Percentiles rank a stretch among this genome's conserved stretches.
phyloP scores from a whole-genome alignment of 192 early-diverging fungal species.

The Phycomyces blakesleeanus region DNA sequence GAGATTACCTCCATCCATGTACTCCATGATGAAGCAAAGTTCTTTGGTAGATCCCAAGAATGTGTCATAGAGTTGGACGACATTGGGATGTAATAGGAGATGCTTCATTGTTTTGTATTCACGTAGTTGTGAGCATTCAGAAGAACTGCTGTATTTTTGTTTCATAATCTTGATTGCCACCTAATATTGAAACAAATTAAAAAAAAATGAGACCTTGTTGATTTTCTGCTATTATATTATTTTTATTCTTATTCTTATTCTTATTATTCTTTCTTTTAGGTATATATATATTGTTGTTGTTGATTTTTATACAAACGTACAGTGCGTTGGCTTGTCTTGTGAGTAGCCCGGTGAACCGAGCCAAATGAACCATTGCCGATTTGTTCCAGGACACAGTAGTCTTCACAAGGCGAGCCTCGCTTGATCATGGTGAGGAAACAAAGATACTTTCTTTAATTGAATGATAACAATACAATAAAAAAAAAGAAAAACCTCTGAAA shows the following conservation, averaged over 20 bases:
- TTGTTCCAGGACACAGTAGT: constrained; percentile 64
- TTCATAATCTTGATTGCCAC: constrained; percentile 92
- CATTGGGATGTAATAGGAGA: constrained; percentile 78
- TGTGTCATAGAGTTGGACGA: constrained; percentile 81
- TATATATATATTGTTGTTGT: constrained; percentile 1
- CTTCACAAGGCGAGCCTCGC: constrained; percentile 33
- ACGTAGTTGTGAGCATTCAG: constrained; percentile 66
- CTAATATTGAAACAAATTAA: too few species aligned
- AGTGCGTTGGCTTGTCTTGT: constrained; percentile 60
- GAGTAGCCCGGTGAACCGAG: constrained; percentile 62
- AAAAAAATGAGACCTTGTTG: constrained; percentile 3
- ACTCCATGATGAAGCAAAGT: constrained; percentile 93
- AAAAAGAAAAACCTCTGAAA: background rate
- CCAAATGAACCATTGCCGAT: constrained; percentile 86
- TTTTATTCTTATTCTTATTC: too few species aligned
- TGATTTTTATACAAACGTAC: constrained; percentile 40
- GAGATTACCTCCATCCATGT: constrained; percentile 87
- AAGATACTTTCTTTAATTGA: background rate
- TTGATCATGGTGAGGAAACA: constrained; percentile 16
- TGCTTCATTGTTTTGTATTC: constrained; percentile 78
- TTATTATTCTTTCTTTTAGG: too few species aligned
- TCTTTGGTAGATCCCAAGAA: constrained; percentile 79
- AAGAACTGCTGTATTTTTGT: constrained; percentile 65
- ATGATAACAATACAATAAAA: too few species aligned
- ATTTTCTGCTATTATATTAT: too few species aligned